Evolutionary conservation across 164 flowering plant genomes (phyloP).

Genomic region (Vitis rotundifolia): DNA sequence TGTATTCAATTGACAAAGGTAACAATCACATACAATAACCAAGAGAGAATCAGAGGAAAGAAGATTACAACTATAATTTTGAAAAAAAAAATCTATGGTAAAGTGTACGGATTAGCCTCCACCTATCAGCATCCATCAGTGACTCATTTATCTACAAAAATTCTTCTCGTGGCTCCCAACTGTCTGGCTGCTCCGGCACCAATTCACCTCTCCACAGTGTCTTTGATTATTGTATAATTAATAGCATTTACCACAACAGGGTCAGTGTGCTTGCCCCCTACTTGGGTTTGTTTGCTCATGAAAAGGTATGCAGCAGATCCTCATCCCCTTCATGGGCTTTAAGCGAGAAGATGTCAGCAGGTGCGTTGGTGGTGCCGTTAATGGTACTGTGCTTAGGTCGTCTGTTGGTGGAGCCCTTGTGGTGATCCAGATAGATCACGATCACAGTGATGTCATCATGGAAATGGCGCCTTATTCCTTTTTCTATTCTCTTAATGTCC

Average conservation of each 20-base stretch:
- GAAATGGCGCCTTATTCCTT: conserved; percentile 56
- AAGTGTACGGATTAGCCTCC: conserved; percentile 6
- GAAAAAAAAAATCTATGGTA: conserved; percentile 1
- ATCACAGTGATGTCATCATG: conserved; percentile 69
- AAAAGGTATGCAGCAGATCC: conserved; percentile 6
- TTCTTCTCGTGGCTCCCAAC: neutral
- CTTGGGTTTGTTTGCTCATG: neutral
- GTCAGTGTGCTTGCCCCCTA: neutral
- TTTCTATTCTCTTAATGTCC: conserved; percentile 57
- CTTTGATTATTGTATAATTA: neutral
- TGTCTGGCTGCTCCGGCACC: neutral
- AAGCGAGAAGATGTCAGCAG: conserved; percentile 50
- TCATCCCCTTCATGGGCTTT: conserved; percentile 32
- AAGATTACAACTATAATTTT: too few relatives aligned
- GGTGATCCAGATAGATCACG: conserved; percentile 65
- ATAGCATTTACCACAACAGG: neutral
- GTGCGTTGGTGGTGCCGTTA: conserved; percentile 38
- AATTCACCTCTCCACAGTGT: neutral
- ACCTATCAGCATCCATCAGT: neutral
- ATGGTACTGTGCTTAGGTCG: conserved; percentile 15
- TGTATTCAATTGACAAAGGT: too few relatives aligned
- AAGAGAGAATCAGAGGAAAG: too few relatives aligned
- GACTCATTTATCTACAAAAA: conserved; percentile 10
- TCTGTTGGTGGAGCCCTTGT: conserved; percentile 14
- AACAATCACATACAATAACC: too few relatives aligned